These are phyloP conservation scores for Fragilaria radians DNA, from an alignment of 108 stramenopile species.

Conservation along the genomic window DNA sequence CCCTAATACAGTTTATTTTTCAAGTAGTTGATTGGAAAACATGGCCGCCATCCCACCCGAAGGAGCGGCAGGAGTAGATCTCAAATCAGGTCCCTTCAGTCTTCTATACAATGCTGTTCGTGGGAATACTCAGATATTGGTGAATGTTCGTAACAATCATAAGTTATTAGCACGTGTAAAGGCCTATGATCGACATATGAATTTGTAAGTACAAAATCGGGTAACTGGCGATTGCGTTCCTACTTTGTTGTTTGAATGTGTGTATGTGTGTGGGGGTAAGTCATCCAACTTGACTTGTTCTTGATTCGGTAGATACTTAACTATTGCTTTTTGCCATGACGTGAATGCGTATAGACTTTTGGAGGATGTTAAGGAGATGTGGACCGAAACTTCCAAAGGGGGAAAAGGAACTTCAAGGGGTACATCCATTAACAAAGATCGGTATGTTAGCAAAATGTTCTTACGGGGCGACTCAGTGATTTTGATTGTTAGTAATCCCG, in stretches of 20 bases:
- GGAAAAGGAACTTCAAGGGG: conserved; percentile 87
- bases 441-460: conserved; percentile 99
- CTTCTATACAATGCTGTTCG: conserved; percentile 90
- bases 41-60: too few relatives aligned
- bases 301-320: too few relatives aligned
- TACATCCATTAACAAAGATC: conserved; percentile 90
- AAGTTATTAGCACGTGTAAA: conserved; percentile 96
- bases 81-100: conserved; percentile 88
- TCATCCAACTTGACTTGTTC: too few relatives aligned
- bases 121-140: conserved; percentile 91
- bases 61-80: conserved; percentile 17
- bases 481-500: conserved; percentile 88
- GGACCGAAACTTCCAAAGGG: conserved; percentile 95
- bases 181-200: conserved; percentile 93
- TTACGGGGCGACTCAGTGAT: conserved; percentile 98
- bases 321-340: background rate
- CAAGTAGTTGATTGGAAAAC: too few relatives aligned
- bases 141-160: conserved; percentile 99
- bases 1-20: too few relatives aligned
- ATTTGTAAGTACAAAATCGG: conserved; percentile 79
- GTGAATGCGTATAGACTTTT: conserved; percentile 58
- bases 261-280: too few relatives aligned
- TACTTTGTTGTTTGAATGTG: too few relatives aligned
- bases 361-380: conserved; percentile 99
- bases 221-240: too few relatives aligned